Evolutionary conservation across 1,284 basidiomycete species (phyloP), one percentile per base, ranked within the genome.

Genomic region (Malassezia sp.): DNA sequence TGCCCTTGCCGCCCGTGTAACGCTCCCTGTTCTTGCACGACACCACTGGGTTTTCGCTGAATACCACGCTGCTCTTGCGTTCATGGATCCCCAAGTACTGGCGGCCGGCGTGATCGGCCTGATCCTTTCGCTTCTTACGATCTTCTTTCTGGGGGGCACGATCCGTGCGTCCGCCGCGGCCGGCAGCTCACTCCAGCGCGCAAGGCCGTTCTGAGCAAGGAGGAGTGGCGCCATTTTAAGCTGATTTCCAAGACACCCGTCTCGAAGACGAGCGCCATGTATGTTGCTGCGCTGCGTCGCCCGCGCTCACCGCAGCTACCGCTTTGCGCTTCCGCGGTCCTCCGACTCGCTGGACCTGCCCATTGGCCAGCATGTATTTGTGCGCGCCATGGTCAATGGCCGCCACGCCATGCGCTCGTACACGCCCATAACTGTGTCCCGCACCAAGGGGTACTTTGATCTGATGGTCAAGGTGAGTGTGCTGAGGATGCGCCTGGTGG

Each of bases 381-480:
- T 97, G 37, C 80, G 81, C 40, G 90, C 91, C 30, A 81, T 85
- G 54, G 86, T 97, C 59, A 78, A 83, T 60, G 91, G 87, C 63
- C 95, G 95, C 75, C 77, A 82, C 33, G 76, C 97, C 65, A 79
- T 81, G 70, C 80, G 91, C 48, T 87, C 82, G 71, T 97, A 97
- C 75, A 97, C 91, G 10, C 91, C 91, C 37, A 87, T 87, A 23
- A 87, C 83, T 67, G 83, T 83, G 62, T 85, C 96, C 69, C 84
- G 91, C 53, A 83, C 95, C 74, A 78, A 77, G 44, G 93, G 91
- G 38, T 80, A 85, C 74, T 96, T 97, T 70, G 90, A 96, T 72
- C 80, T 97, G 48, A 78, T 97, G 62, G 83, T 97, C 76, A 97
- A 97, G n/a, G n/a, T n/a, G n/a, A n/a, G n/a, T n/a, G n/a, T n/a